Base-by-base conservation (phyloP, 2,329 filamentous ascomycete genomes). In the Didymella pomorum region DNA sequence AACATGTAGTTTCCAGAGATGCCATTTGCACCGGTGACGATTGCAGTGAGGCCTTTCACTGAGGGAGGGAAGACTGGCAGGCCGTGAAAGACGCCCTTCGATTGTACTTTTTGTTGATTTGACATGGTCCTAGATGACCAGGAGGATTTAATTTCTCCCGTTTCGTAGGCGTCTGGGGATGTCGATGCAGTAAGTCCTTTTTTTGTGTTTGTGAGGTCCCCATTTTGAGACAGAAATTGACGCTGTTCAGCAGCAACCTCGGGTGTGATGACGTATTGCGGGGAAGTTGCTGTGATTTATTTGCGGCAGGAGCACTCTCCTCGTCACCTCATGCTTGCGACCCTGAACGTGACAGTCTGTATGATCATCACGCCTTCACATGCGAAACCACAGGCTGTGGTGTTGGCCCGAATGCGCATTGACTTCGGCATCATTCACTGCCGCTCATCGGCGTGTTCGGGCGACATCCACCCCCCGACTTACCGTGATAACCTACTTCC, bases 11-110 rank as follows among this genome's bases (percentile, higher is more conserved):
- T 78, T 2, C 83, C 83, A 0, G 81, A 83, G 26, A 85, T 82
- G 9, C 82, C 84, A 76, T 84, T 85, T 51, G 82, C 81, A 6
- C 83, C 83, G 0, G 82, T 83, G 35, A 85, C 77, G 43, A 85
- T 80, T 3, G 82, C 83, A 0, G 80, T 83, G 23, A 84, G 75
- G 20, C 73, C 76, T 60, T 79, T 78, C 52, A 79, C 63, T 0
- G 75, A 71, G 4, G 67, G 45, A n/a, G 79, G 72, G 58, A 79
- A 83, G 12, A 78, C 76, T 0, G 82, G 82, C 0, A 85, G 76
- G 56, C 79, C 81, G 65, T 82, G 80, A 66, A 79, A 84, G 58
- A 85, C 84, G 61, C 80, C 81, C 59, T 69, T 63, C 42, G 62
- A 61, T 26, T 74, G 65, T 29, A 73, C 67, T 2, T 45, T 49